phyloP scores from a whole-genome alignment of 306 rosid genomes.

The Rosa rugosa region DNA sequence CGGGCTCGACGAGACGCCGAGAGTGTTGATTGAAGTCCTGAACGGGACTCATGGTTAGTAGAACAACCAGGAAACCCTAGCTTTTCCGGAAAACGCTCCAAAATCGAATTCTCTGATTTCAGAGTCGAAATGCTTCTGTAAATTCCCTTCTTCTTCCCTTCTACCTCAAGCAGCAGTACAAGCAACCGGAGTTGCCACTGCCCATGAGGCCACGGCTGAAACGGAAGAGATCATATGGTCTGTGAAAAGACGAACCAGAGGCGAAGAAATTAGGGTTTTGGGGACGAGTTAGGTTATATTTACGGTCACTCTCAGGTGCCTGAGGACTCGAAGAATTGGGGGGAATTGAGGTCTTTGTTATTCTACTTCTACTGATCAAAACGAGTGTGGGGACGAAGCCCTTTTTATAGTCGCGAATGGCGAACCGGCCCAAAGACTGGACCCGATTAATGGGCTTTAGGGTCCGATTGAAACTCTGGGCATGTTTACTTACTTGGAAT shows the following conservation, averaged over 20 bases:
- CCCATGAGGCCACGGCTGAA: not conserved
- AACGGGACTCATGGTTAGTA: slow-evolving; percentile 73
- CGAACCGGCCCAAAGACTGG: not conserved
- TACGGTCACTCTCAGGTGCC: slow-evolving; percentile 17
- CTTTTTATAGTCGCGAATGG: not conserved
- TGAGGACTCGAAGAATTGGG: slow-evolving; percentile 5
- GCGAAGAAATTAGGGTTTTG: not conserved
- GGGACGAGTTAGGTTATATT: not conserved
- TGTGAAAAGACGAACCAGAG: not conserved
- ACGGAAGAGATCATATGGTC: not conserved
- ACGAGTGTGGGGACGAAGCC: not conserved
- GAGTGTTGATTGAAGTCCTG: slow-evolving; percentile 96
- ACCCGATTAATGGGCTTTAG: not conserved
- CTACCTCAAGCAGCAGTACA: not conserved
- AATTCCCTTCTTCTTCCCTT: not conserved
- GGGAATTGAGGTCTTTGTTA: not conserved
- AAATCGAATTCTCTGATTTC: slow-evolving; percentile 17
- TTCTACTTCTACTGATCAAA: not conserved
- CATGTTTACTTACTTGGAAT: no score
- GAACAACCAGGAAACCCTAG: slow-evolving; percentile 34
- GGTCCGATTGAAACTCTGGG: not conserved
- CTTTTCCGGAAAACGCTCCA: not conserved
- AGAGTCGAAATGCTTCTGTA: not conserved
- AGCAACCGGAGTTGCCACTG: slow-evolving; percentile 7
- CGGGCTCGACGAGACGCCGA: slow-evolving; percentile 70